A percentile compares a stretch with the other conserved stretches of the same genome.
Evolutionary conservation across 2,329 filamentous ascomycete genomes (phyloP).

Genomic region (Raffaelea arxii): DNA sequence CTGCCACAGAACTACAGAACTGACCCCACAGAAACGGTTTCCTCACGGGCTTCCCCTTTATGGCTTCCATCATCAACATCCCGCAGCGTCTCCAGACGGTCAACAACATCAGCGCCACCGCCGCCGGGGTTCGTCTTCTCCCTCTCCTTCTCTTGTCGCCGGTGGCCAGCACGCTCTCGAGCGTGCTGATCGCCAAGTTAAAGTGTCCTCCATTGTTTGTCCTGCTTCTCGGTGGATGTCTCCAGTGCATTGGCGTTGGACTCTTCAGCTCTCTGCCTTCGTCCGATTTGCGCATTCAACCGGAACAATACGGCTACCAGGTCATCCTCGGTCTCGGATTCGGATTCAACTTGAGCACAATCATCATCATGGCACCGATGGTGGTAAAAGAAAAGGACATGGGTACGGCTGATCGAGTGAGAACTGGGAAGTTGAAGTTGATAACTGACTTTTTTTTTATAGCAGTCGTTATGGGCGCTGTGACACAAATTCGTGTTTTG

Average conservation of each 20-base stretch:
- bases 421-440: too few relatives aligned
- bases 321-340: neutral
- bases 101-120: neutral
- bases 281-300: neutral
- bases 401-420: too few relatives aligned
- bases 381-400: neutral
- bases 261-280: neutral
- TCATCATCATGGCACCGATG: neutral
- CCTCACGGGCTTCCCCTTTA: conserved; percentile 21
- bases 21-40: too few relatives aligned
- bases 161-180: neutral
- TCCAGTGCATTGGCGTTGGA: neutral
- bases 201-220: neutral
- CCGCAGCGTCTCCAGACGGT: conserved; percentile 17
- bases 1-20: too few relatives aligned
- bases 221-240: neutral
- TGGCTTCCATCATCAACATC: conserved; percentile 24
- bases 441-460: neutral
- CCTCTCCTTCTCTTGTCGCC: neutral
- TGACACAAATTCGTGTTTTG: neutral
- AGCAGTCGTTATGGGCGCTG: neutral
- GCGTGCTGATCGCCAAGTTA: neutral
- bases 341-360: neutral
- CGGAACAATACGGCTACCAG: neutral
- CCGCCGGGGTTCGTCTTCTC: neutral